Evolutionary conservation across 768 basidiomycete genomes (phyloP).

Genomic region (Mycena filopes): DNA sequence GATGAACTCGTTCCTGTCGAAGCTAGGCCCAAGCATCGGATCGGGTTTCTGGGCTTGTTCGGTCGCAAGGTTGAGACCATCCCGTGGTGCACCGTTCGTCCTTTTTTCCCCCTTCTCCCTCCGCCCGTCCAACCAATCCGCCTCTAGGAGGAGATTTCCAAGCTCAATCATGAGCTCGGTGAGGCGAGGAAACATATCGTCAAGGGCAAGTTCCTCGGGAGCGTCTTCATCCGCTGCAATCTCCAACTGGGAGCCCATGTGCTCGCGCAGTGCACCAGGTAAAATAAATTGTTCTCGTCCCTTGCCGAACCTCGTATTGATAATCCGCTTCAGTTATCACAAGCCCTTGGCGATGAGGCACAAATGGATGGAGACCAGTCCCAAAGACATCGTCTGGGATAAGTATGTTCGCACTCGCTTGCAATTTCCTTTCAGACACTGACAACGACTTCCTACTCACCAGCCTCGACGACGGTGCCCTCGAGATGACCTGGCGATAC

Average conservation of each 20-base stretch:
- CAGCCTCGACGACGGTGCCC: constrained; percentile 58
- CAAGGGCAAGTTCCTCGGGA: constrained; percentile 60
- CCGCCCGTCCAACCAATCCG: background rate
- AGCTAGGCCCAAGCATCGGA: constrained; percentile 64
- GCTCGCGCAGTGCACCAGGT: constrained; percentile 67
- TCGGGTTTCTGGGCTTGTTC: constrained; percentile 58
- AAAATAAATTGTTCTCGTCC: too few relatives aligned
- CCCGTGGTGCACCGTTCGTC: constrained; percentile 65
- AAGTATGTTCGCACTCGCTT: constrained; percentile 42
- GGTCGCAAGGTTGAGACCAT: constrained; percentile 77
- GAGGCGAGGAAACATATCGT: constrained; percentile 48
- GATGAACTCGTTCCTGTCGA: constrained; percentile 63
- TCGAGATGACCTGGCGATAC: constrained; percentile 65
- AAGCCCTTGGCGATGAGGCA: constrained; percentile 68
- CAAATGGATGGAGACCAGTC: constrained; percentile 69
- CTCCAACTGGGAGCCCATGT: constrained; percentile 81
- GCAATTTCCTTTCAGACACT: background rate
- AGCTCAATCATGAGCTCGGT: constrained; percentile 56
- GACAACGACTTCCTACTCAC: background rate
- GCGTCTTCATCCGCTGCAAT: constrained; percentile 75
- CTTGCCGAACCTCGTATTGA: too few relatives aligned
- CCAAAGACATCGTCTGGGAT: constrained; percentile 67
- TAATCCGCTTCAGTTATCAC: background rate
- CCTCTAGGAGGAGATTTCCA: constrained; percentile 60
- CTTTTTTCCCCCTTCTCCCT: background rate